Evolutionary conservation across 2,329 filamentous ascomycete species (phyloP), one percentile per base, ranked within the genome.

Genomic region (Talaromyces verruculosus): DNA sequence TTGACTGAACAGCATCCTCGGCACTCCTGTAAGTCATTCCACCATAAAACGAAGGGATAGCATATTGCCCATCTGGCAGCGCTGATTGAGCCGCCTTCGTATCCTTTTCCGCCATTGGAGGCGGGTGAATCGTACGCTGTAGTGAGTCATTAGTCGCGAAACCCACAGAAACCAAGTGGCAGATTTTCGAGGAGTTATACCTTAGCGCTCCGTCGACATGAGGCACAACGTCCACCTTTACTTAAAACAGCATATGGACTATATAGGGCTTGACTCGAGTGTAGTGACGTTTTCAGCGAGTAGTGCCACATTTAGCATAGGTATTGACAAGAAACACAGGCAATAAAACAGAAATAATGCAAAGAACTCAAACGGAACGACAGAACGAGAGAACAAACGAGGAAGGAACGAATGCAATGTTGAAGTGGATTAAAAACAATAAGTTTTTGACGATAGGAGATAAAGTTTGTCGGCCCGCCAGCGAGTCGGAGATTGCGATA

Each of bases 71-170:
- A 13, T 64, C 49, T 25, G 37, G 39, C 62, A 19, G 30, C n/a
- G 62, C 11, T 39, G 33, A 30, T 30, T 28, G 33, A 41, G 45
- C 45, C 17, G 19, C 53, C n/a, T 22, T 47, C 41, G 63, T 61
- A 59, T 53, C 63, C 58, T 57, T 51, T 25, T 63, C 65, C 65
- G 66, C 62, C 68, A 47, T 64, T 43, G 51, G 8, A 49, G 49
- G 39, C 10, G 51, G 57, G 25, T 57, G 30, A 47, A 45, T 35
- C 6, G 62, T 30, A 17, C 51, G 62, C 62, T 64, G 25, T 13
- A 30, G 37, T 60, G 15, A 30, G 8, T 13, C 22, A 30, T 43
- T 43, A 60, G 57, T 28, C 22, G 6, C 22, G 5, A 30, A 4
- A 60, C 1, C 6, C 7, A 30, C 22, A 5, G 10, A 11, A 35